Percentiles rank a stretch among this genome's conserved stretches.
Evolutionary conservation across 305 asterid species (phyloP).

Genomic region (Fraxinus dipetala): DNA sequence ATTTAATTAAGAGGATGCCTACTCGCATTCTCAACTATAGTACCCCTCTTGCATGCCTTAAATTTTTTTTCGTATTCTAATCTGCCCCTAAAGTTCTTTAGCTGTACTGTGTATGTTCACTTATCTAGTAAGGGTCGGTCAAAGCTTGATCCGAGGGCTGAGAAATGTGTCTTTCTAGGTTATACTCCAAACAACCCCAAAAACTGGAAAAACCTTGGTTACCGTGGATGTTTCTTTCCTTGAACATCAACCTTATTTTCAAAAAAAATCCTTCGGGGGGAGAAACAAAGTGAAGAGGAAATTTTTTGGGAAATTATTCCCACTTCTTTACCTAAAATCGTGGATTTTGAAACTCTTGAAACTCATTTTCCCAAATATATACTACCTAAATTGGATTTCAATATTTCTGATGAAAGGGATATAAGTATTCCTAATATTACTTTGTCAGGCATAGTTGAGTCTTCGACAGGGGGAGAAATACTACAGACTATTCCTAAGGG

Average conservation of each 20-base stretch:
- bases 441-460: not conserved
- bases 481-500: not conserved
- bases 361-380: too few species aligned
- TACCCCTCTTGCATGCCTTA: not conserved
- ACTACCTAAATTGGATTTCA: too few species aligned
- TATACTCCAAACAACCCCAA: not conserved
- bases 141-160: not conserved
- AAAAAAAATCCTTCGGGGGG: not conserved
- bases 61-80: not conserved
- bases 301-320: not conserved
- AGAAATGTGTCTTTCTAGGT: too few species aligned
- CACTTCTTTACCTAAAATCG: not conserved
- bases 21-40: not conserved
- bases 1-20: not conserved
- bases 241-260: not conserved
- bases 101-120: too few species aligned
- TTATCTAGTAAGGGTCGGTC: not conserved
- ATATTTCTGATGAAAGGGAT: too few species aligned
- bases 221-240: not conserved
- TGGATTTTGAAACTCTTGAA: too few species aligned
- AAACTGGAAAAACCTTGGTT: too few species aligned
- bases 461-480: not conserved
- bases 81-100: not conserved
- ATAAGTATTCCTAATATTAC: not conserved
- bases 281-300: not conserved